Evolutionary conservation across 2,329 filamentous ascomycete genomes (phyloP), one percentile per base, ranked within the genome.

Genomic region (Botrytis aclada): DNA sequence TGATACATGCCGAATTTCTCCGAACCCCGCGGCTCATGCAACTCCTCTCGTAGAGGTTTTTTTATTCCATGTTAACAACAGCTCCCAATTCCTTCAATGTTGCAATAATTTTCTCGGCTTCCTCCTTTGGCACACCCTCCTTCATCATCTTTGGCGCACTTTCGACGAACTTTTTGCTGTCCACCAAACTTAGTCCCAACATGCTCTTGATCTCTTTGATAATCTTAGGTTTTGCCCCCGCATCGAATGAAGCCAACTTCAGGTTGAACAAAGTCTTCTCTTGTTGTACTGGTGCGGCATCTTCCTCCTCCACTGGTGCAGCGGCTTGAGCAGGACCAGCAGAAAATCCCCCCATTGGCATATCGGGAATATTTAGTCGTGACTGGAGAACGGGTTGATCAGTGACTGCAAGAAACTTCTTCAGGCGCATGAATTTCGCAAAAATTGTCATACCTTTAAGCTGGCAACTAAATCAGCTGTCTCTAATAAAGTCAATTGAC

Each of bases 131-230:
- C 78, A 99, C 94, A 69, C 93, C 95, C 86, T 99, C 96, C 91
- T 98, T 98, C 93, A 99, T 93, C 84, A 93, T 86, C 92, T 99
- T 99, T 77, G 96, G 96, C 78, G 93, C 95, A 82, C 93, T 94
- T 88, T 99, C 96, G 77, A 99, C 96, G 81, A 99, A 99, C 88
- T 99, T 99, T 92, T 99, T 99, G 86, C 93, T 97, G 85, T 99
- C 96, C 79, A 99, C 97, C 86, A 99, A 88, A 83, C 93, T 97
- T 82, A 99, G 85, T 61, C 96, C 96, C 74, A 99, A 87, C 89
- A 99, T 88, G 81, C 90, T 91, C 90, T 99, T 99, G 86, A 99
- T 89, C 87, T 99, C 96, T 89, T 99, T 99, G 88, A 99, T 99
- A 80, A 99, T 87, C 92, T 99, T 99, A 80, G 97, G 94, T 88